Evolutionary conservation across 345 rosid species (phyloP), one percentile per base, ranked within the genome.

Genomic region (Aquilaria malaccensis): DNA sequence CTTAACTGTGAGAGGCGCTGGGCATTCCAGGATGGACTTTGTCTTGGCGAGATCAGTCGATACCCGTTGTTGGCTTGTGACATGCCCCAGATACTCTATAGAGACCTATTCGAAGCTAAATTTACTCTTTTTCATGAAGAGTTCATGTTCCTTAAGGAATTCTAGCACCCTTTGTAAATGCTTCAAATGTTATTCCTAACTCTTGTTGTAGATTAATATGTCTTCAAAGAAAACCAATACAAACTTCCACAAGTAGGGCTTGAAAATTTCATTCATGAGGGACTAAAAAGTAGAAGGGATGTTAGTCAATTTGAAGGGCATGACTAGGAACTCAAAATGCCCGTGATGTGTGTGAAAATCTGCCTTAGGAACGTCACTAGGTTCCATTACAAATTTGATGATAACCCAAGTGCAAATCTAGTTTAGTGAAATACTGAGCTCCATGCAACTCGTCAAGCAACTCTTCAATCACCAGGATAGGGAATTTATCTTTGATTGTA

Each of bases 81-180:
- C 43, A 37, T 37, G 43, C 5, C 43, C 43, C 7, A 37, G 7
- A 37, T 68, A 61, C 10, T 55, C 56, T 0, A 68, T 12, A 6
- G 7, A 1, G 0, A 32, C 2, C 2, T 32, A 3, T 0, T 56
- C 57, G 47, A 61, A 68, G 0, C 4, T 2, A 15, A 67, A 68
- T 22, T 68, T 68, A 9, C 43, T 14, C 4, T 7, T 22, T 7
- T 68, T 62, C 0, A 55, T 61, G 9, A 47, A 68, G 11, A 68
- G 13, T 3, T 31, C 4, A n/a, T 55, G 33, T 0, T 13, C 55
- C 12, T 31, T 32, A 15, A 68, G 11, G 6, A 14, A 1, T 14
- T 11, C 15, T 4, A 50, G 15, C 4, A 11, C 12, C 9, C 6
- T 11, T 14, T 50, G 10, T 10, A 50, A 5, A 4, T 50, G 52